Base-by-base conservation (phyloP, 2,329 filamentous ascomycete species). In the Orbilia quercus region DNA sequence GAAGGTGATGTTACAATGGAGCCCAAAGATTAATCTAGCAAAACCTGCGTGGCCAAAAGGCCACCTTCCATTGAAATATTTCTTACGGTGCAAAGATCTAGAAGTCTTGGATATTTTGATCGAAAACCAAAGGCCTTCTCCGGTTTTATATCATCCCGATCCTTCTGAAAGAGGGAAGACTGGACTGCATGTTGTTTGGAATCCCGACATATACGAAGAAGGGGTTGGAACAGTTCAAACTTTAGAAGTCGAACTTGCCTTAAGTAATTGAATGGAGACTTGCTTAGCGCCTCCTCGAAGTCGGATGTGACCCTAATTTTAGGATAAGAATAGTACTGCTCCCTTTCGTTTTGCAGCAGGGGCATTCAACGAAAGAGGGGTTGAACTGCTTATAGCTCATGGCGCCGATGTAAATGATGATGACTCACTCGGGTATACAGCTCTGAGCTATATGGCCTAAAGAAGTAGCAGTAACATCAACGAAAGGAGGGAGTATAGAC, bases 331-430 rank as follows among this genome's bases (percentile, higher is more conserved):
- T 7, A 72, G 66, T 28, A 12, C 2, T 11, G 59, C 22, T 12
- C 66, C 66, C 18, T 38, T 72, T 1, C 11, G 3, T 1, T 34
- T 36, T 2, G 66, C 66, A 14, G 44, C 14, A 22, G 7, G 20
- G 1, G 2, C 20, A 3, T 1, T 1, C 1, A 58, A 47, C 25
- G 36, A 47, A 23, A 42, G 53, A 23, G 58, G 58, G 1, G 58
- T 65, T 2, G 53, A 65, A 34, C 51, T 72, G 42, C 22, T 72
- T 9, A 34, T 72, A 6, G 20, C 58, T 47, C 20, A 28, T 2
- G 34, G 45, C 1, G 59, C 54, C n/a, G 31, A 72, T 28, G 36
- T 64, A n/a, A 48, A 72, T 16, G 66, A 72, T 25, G 66, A 72
- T 16, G 45, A 72, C 20, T 22, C 28, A 4, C 12, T 44, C 20